Conservation (phyloP, 2,329 filamentous ascomycete genomes). For the Cytospora piceicola region DNA sequence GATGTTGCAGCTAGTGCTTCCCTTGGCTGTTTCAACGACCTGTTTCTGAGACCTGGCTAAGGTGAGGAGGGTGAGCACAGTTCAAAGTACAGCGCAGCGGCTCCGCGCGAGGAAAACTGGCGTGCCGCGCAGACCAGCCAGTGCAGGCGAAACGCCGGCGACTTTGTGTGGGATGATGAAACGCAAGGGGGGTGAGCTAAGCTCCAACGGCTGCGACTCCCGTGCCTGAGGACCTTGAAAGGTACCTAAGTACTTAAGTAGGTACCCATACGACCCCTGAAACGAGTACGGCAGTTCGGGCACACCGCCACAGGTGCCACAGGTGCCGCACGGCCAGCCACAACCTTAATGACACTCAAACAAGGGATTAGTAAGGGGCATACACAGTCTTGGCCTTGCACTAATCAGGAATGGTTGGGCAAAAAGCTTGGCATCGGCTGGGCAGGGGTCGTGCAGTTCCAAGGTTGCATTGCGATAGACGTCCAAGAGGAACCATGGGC, state of each 20-base stretch:
- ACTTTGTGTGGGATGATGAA: constrained; percentile 13
- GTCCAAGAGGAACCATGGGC: too few species aligned
- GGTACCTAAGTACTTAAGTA: too few species aligned
- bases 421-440: background rate
- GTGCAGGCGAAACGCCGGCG: constrained; percentile 16
- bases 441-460: background rate
- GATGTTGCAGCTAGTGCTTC: constrained; percentile 7
- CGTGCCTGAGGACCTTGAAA: background rate
- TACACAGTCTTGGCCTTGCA: too few species aligned
- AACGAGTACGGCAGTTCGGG: constrained; percentile 2
- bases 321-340: too few species aligned
- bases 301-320: too few species aligned
- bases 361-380: background rate
- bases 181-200: constrained; percentile 5
- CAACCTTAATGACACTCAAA: too few species aligned
- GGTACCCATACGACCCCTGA: too few species aligned
- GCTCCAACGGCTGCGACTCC: background rate
- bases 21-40: constrained; percentile 22
- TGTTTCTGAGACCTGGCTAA: constrained; percentile 16
- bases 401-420: background rate
- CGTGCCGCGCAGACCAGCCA: constrained; percentile 21
- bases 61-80: background rate
- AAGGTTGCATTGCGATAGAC: background rate
- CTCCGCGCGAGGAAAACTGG: constrained; percentile 9
- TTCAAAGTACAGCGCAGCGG: background rate